Base-by-base conservation (phyloP, 257 asterid species). In the Henckelia pumila region DNA sequence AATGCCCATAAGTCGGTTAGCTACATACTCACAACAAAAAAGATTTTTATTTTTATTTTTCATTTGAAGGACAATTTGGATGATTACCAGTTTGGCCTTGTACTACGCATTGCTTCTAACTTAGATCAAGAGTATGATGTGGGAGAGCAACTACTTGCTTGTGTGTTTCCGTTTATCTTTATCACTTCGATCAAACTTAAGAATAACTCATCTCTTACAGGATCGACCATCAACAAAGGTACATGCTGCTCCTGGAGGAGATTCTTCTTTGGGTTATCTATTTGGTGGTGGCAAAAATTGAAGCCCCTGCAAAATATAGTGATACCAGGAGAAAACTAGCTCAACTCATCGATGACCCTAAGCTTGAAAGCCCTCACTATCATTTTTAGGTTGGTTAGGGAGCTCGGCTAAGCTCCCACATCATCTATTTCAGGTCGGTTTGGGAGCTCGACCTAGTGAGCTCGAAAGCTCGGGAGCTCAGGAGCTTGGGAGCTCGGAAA, bases 191-290 rank as follows among this genome's bases (percentile, higher is more conserved):
- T n/a, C n/a, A n/a, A n/a, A 40, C 50, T 40, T 63, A 67, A 5
- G 25, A 25, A 40, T 23, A n/a, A 6, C 52, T 60, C 47, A 17
- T 49, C 52, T 64, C 47, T 68, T 40, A 26, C 78, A 85, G 92
- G 87, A 85, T 50, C 92, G 85, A n/a, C 92, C 92, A 11, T 85
- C 92, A 9, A 85, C 89, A 7, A 85, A 83, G 72, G 83, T 85
- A 56, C 92, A 83, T 63, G 86, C 88, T 63, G 84, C 86, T 44
- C 88, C 86, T 0, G 88, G 88, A 60, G 88, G 88, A 68, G 89
- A 80, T 75, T 83, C 87, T 55, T 85, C 92, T 64, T 69, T 85
- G 80, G 86, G 69, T 59, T 85, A 85, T 80, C 79, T 85, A 71
- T 85, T 85, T 63, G 87, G 89, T 22, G 85, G 83, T 60, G 81